Conservation (phyloP, 1,284 basidiomycete species). For the Austroboletus sp. region DNA sequence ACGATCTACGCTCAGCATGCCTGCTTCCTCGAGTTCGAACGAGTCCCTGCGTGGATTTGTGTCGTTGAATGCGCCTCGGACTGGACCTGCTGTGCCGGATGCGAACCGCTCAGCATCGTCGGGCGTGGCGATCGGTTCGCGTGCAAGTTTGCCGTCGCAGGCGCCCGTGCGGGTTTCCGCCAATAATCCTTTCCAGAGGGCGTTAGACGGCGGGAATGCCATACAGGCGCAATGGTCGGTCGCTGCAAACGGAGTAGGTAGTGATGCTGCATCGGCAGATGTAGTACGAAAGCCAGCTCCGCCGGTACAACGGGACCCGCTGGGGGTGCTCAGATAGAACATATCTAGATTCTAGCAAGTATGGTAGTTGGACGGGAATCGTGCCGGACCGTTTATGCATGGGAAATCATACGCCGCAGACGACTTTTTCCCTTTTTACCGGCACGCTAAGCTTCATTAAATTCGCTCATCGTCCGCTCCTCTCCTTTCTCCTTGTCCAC, state of each 20-base stretch:
- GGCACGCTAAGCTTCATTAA: not conserved
- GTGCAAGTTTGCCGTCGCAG: conserved; percentile 11
- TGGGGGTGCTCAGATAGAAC: conserved; percentile 46
- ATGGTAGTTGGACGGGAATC: not conserved
- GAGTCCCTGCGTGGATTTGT: conserved; percentile 22
- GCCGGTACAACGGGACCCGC: conserved; percentile 47
- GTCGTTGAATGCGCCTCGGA: conserved; percentile 15
- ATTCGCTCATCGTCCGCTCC: conserved; percentile 9
- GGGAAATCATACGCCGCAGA: conserved; percentile 23
- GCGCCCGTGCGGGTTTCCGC: conserved; percentile 28
- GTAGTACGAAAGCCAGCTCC: conserved; percentile 20
- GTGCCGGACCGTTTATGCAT: conserved; percentile 9
- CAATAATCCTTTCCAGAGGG: conserved; percentile 27
- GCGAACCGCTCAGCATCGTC: conserved; percentile 51
- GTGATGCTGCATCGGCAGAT: conserved; percentile 34
- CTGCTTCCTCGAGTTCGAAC: conserved; percentile 17
- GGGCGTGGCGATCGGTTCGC: conserved; percentile 29
- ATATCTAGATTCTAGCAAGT: not conserved
- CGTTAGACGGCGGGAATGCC: conserved; percentile 6
- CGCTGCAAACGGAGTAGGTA: conserved; percentile 23
- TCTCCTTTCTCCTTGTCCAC: conserved; percentile 3
- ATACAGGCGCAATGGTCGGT: conserved; percentile 4
- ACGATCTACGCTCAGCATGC: conserved; percentile 10
- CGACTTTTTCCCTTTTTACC: conserved; percentile 1
- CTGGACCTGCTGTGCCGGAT: conserved; percentile 42